Evolutionary conservation across 1,284 basidiomycete species (phyloP).

Genomic region (Termitomyces sp.): DNA sequence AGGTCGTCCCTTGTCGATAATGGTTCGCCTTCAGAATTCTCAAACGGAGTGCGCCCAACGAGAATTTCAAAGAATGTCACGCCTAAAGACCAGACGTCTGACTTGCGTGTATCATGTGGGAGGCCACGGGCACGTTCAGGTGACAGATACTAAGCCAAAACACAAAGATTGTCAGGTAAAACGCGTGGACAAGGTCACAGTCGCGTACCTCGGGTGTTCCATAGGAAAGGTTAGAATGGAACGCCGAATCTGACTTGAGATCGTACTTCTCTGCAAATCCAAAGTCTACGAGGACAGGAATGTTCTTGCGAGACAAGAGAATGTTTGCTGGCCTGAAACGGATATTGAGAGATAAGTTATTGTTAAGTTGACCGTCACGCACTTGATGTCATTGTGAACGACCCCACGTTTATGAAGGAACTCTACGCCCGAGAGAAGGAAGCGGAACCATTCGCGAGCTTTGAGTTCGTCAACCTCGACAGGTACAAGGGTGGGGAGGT

Average conservation of each 20-base stretch:
- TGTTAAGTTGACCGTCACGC: slow-evolving; percentile 23
- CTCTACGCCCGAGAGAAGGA: slow-evolving; percentile 81
- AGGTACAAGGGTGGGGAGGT: slow-evolving; percentile 72
- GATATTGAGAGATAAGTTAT: slow-evolving; percentile 3
- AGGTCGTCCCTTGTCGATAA: slow-evolving; percentile 80
- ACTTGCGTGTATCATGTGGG: slow-evolving; percentile 87
- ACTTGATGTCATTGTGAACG: slow-evolving; percentile 96
- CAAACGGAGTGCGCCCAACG: slow-evolving; percentile 87
- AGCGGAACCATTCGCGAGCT: slow-evolving; percentile 81
- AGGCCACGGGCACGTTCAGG: slow-evolving; percentile 84
- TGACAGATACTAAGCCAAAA: slow-evolving; percentile 64
- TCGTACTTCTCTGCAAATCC: slow-evolving; percentile 87
- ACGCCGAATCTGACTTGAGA: slow-evolving; percentile 52
- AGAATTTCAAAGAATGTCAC: slow-evolving; percentile 92
- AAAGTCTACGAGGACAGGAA: slow-evolving; percentile 87
- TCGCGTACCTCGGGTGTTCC: slow-evolving; percentile 79
- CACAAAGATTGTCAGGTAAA: slow-evolving; percentile 13
- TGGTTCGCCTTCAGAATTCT: slow-evolving; percentile 74
- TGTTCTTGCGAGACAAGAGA: slow-evolving; percentile 64
- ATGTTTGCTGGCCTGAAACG: slow-evolving; percentile 77
- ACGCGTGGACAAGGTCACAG: background rate
- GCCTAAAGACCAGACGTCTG: slow-evolving; percentile 90
- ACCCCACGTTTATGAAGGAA: slow-evolving; percentile 85
- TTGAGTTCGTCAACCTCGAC: slow-evolving; percentile 76
- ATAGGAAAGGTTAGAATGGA: slow-evolving; percentile 80